These are phyloP conservation scores for Scedosporium dehoogii DNA, from an alignment of 2,329 filamentous ascomycete species.

Conservation along the genomic window DNA sequence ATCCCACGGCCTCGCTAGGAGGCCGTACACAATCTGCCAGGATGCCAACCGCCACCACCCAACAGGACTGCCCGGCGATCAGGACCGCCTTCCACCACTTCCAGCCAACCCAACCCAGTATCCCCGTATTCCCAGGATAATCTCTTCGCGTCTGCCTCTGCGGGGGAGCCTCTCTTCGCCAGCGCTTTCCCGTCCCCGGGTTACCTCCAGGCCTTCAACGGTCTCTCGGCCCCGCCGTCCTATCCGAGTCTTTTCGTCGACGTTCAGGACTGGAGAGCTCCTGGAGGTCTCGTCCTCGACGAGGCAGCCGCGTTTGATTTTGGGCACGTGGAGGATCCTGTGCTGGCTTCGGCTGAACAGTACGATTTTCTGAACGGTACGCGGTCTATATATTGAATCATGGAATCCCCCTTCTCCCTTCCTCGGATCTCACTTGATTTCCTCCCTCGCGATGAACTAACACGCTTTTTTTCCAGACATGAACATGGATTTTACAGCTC, in stretches of 20 bases:
- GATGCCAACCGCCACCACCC: conserved; percentile 1
- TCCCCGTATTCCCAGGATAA: not conserved
- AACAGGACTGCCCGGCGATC: not conserved
- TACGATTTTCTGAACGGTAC: conserved; percentile 1
- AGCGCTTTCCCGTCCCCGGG: not conserved
- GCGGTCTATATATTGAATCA: not conserved
- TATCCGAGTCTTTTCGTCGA: not conserved
- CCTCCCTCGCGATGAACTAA: not conserved
- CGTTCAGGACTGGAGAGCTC: not conserved
- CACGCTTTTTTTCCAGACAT: not conserved
- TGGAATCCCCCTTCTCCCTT: not conserved
- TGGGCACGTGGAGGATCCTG: not conserved
- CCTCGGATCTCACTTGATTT: not conserved
- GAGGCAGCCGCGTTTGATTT: not conserved
- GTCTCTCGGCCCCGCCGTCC: not conserved
- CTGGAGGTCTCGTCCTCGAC: not conserved
- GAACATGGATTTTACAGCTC: conserved; percentile 5
- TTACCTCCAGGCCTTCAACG: not conserved
- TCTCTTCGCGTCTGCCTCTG: not conserved
- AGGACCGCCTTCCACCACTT: not conserved
- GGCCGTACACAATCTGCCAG: conserved; percentile 4
- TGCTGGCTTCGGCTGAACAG: not conserved
- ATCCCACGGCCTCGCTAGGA: not conserved
- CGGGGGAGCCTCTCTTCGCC: not conserved
- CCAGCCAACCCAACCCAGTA: not conserved